Evolutionary conservation across 768 basidiomycete genomes (phyloP), one percentile per base, ranked within the genome.

Genomic region (Lactarius sanguifluus): DNA sequence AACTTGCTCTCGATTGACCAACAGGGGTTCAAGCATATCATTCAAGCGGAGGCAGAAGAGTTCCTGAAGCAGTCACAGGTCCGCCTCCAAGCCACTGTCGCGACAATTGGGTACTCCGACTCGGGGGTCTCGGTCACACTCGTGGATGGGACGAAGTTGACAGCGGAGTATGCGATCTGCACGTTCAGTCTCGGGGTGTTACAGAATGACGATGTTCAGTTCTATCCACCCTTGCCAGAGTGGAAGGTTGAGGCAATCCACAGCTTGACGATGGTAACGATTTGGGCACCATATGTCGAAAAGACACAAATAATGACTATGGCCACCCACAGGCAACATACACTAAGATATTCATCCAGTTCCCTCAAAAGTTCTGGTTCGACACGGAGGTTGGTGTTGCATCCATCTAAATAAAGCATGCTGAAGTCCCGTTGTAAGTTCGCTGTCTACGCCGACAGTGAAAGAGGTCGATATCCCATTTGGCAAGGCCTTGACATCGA

Each of bases 141-240:
- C n/a, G 36, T 52, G 20, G 41, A 64, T n/a, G 62, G 67, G n/a
- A 64, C 74, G 28, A 75, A 40, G 1, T 70, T 88, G 10, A 75
- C 72, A 5, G 62, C 63, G 43, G 7, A 61, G 32, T 68, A 68
- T 52, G 67, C 58, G 34, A 68, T 68, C 59, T 83, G 82, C 68
- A 89, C 88, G 0, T 89, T 89, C 75, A 89, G 87, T 86, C 86
- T 88, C 69, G 85, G 81, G 69, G 71, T 88, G 74, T 32, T 64
- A 50, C 66, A 67, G 52, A 50, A 63, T 23, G 62, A 80, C 34
- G 86, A 88, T 9, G 66, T 59, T 28, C 32, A 3, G 6, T 89
- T 88, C 66, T 67, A 78, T 47, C 88, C 88, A 2, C 45, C 75
- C 3, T 71, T 89, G 13, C 88, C 87, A 69, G 75, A 66, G 13